These are phyloP conservation scores for Eutypa lata DNA, from an alignment of 2,329 filamentous ascomycete species.

Conservation along the genomic window DNA sequence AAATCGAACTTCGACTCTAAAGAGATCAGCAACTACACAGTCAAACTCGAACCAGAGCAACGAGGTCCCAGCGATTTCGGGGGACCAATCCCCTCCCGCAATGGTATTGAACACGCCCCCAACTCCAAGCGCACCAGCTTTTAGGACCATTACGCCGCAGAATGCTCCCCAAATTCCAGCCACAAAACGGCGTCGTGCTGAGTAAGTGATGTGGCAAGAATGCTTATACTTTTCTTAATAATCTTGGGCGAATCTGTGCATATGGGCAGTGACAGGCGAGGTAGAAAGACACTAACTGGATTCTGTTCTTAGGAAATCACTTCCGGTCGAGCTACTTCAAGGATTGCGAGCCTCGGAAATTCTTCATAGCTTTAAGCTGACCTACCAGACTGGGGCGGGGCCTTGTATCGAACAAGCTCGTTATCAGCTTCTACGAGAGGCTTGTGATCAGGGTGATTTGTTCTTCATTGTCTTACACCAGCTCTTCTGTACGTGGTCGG, in stretches of 20 bases:
- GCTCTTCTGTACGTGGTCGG: slow-evolving; percentile 56
- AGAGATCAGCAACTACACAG: slow-evolving; percentile 5
- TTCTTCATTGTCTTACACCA: slow-evolving; percentile 67
- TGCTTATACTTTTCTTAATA: too few species aligned
- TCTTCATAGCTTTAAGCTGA: slow-evolving; percentile 9
- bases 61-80: slow-evolving; percentile 5
- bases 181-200: slow-evolving; percentile 24
- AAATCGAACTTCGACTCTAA: not conserved
- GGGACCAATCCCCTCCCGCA: slow-evolving; percentile 8
- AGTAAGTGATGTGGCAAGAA: slow-evolving; percentile 18
- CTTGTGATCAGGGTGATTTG: slow-evolving; percentile 52
- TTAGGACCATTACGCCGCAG: slow-evolving; percentile 2
- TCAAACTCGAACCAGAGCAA: slow-evolving; percentile 9
- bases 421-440: slow-evolving; percentile 52
- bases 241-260: not conserved
- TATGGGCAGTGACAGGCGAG: not conserved
- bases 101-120: slow-evolving; percentile 24
- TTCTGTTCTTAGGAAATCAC: slow-evolving; percentile 10
- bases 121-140: slow-evolving; percentile 13
- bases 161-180: slow-evolving; percentile 9
- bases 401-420: slow-evolving; percentile 43
- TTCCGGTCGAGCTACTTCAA: slow-evolving; percentile 14
- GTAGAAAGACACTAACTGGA: not conserved
- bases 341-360: slow-evolving; percentile 6
- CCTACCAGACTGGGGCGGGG: slow-evolving; percentile 11